Evolutionary conservation across 1,284 basidiomycete genomes (phyloP), one percentile per base, ranked within the genome.

Genomic region (Porogramme epimiltina): DNA sequence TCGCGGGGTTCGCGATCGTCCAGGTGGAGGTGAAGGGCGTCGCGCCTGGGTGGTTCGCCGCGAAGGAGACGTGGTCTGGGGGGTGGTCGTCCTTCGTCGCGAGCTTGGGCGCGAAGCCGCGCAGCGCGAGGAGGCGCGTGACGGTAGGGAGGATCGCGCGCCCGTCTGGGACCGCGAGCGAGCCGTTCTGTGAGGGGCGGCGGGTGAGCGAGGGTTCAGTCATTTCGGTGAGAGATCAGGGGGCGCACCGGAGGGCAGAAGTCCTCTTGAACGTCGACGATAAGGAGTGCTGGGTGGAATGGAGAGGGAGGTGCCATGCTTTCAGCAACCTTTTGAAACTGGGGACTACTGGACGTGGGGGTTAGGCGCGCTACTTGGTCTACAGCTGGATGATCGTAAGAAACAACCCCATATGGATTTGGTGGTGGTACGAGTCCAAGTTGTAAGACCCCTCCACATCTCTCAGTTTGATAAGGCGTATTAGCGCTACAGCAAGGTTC

Each of bases 221-320:
- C 11, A 15, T 31, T 37, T 13, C 34, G 34, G 10, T 16, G n/a
- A 19, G 28, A 31, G 8, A 31, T 31, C 6, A 13, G 28, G 13
- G 34, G 2, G 38, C 57, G 42, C 61, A 71, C 71, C 2, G 80
- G 80, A n/a, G 82, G 81, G n/a, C 84, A 72, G 62, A 86, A 87
- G 68, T 86, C 84, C 62, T 84, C 74, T 63, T 87, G 84, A 13
- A 83, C 72, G 65, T 87, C 84, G 39, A 84, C 75, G 39, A 84
- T 66, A 43, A 84, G 59, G 37, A 84, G 70, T 0, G 79, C 81
- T 31, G 69, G 62, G 1, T 58, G 56, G 42, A 64, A 64, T n/a
- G n/a, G n/a, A 1, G 47, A 41, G 13, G 34, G 8, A 5, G 34
- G 34, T 13, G n/a, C 16, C 9, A 37, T 6, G 28, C n/a, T n/a